Conservation (phyloP, 2,329 filamentous ascomycete species). For the Neophaeococcomyces aloes region DNA sequence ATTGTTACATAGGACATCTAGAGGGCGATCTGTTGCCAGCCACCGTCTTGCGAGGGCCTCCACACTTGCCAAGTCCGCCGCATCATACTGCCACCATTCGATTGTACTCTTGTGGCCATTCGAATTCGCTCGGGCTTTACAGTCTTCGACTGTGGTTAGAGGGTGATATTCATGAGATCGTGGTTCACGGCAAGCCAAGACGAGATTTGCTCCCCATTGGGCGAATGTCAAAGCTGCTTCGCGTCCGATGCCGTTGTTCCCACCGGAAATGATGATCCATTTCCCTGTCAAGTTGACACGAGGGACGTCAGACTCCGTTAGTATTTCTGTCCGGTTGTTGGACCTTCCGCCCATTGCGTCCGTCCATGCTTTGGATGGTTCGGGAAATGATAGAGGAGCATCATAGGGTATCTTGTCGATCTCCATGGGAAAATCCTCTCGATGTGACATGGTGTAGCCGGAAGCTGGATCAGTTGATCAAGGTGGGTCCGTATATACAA, state of each 20-base stretch:
- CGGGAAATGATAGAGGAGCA: conserved; percentile 4
- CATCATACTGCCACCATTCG: conserved; percentile 6
- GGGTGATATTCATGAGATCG: conserved; percentile 4
- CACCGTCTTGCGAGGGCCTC: conserved; percentile 4
- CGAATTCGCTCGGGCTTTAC: neutral
- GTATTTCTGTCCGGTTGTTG: conserved; percentile 6
- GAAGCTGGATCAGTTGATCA: too few species aligned
- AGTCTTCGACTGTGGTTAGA: conserved; percentile 1
- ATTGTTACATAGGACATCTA: conserved; percentile 7
- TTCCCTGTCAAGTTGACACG: conserved; percentile 2
- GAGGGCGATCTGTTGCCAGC: neutral
- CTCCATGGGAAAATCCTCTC: neutral
- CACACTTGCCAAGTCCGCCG: conserved; percentile 1
- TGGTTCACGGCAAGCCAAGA: conserved; percentile 4
- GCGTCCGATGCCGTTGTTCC: conserved; percentile 4
- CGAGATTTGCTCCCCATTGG: conserved; percentile 4
- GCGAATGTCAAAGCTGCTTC: conserved; percentile 7
- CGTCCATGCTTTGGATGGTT: conserved; percentile 6
- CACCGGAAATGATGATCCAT: conserved; percentile 7
- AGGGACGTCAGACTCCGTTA: conserved; percentile 1
- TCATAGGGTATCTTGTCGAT: conserved; percentile 8
- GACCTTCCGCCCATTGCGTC: conserved; percentile 1
- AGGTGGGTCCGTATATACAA: too few species aligned
- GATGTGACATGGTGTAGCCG: neutral
- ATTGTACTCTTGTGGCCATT: neutral